Base-by-base conservation (phyloP, 371 early-diverging fungal species). In the Circinella minor region DNA sequence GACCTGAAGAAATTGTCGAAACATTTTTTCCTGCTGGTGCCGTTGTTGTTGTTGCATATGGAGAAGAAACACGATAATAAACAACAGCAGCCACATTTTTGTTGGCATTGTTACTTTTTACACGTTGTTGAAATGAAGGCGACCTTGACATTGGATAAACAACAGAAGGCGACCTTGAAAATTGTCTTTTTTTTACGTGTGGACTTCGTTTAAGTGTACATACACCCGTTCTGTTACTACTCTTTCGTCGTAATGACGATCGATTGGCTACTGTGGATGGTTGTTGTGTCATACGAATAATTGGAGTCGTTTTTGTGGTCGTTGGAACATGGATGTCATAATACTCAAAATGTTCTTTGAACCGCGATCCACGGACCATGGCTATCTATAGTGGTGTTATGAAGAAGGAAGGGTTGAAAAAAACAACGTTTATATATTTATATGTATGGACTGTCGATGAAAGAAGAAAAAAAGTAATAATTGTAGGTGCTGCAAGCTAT, bases 361-460 rank as follows among this genome's bases (percentile, higher is more conserved):
- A 63, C 10, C 63, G 15, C 46, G 63, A 63, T 46, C 63, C 63
- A 47, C 63, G 54, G 34, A 54, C 48, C 65, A 65, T 65, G 54
- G 1, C 48, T 51, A 6, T 14, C 5, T 51, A 13, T 13, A n/a
- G 7, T 13, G 51, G 14, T 13, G 17, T 51, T 13, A 4, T 4
- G n/a, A n/a, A 13, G n/a, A n/a, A 1, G 51, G 14, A 1, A 51
- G 8, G 6, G 8, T 5, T 13, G 14, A 2, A 51, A 17, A n/a
- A 51, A 14, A 4, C 27, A 27, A 27, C 27, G 27, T 27, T 27
- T 27, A 27, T 27, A 27, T 27, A 27, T 27, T 4, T 51, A 15
- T 17, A 27, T 27, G 6, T 51, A 15, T 17, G n/a, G 51, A 7
- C 1, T 13, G 8, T 17, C 1, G 51, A 15, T 13, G 51, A 15